Conservation (phyloP, 805 yeast species). For the Starmerella tilneyi region DNA sequence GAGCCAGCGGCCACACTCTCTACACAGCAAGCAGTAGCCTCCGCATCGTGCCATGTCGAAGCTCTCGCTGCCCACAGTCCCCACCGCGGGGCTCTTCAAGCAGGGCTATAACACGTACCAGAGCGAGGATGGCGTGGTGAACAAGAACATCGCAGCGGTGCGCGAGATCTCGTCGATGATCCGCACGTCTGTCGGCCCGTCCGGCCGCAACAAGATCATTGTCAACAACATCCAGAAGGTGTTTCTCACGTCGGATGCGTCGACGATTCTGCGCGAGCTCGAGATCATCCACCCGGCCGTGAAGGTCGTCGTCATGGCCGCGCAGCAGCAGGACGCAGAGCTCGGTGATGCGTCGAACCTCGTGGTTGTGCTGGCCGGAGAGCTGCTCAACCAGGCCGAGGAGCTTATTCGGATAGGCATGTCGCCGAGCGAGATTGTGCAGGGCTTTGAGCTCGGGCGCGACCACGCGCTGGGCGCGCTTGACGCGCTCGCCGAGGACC, state of each 20-base stretch:
- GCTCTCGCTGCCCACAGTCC: slow-evolving; percentile 81
- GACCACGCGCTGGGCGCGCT: slow-evolving; percentile 60
- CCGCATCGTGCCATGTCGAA: slow-evolving; percentile 47
- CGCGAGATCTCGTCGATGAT: slow-evolving; percentile 88
- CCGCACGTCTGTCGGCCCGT: slow-evolving; percentile 91
- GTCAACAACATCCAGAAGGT: slow-evolving; percentile 80
- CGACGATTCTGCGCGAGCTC: slow-evolving; percentile 85
- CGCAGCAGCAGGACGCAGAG: slow-evolving; percentile 92
- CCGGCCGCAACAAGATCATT: slow-evolving; percentile 92
- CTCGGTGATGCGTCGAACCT: slow-evolving; percentile 95
- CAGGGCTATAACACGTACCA: slow-evolving; percentile 85
- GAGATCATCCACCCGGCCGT: slow-evolving; percentile 97
- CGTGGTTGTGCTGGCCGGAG: slow-evolving; percentile 88
- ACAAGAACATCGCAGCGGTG: slow-evolving; percentile 86
- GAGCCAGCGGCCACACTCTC: too few relatives aligned
- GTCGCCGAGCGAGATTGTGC: slow-evolving; percentile 83
- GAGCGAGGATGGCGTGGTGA: slow-evolving; percentile 88
- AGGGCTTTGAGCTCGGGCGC: slow-evolving; percentile 84
- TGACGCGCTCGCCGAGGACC: slow-evolving; percentile 45
- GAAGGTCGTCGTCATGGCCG: slow-evolving; percentile 87
- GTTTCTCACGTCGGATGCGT: slow-evolving; percentile 93
- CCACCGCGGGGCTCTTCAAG: slow-evolving; percentile 86
- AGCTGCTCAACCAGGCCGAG: slow-evolving; percentile 75
- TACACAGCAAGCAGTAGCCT: not conserved
- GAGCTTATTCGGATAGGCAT: slow-evolving; percentile 74